phyloP scores from a whole-genome alignment of 768 basidiomycete genomes.

The Xanthoconium stramineum region DNA sequence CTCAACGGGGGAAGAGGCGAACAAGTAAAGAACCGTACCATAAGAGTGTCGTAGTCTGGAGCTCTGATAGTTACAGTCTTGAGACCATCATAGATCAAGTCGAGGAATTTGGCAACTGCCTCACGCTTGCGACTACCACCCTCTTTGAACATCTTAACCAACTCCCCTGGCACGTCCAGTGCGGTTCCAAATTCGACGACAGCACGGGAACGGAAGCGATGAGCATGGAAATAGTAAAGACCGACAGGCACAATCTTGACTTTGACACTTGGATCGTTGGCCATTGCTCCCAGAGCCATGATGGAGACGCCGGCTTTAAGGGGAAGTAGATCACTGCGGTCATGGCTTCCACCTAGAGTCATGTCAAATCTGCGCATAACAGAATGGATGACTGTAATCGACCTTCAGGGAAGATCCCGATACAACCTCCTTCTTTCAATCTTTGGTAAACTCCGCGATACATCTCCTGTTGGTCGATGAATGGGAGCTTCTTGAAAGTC shows the following conservation, averaged over 20 bases:
- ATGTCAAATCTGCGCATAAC: neutral
- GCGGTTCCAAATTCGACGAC: conserved; percentile 96
- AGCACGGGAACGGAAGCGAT: conserved; percentile 91
- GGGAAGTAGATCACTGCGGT: conserved; percentile 92
- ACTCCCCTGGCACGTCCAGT: conserved; percentile 84
- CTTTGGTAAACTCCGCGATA: conserved; percentile 90
- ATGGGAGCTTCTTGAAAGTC: conserved; percentile 79
- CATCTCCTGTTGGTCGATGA: conserved; percentile 92
- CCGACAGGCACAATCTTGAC: conserved; percentile 93
- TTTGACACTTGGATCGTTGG: conserved; percentile 76
- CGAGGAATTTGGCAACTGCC: conserved; percentile 84
- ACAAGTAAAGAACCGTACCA: conserved; percentile 54
- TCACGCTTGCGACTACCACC: conserved; percentile 88
- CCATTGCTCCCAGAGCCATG: conserved; percentile 99
- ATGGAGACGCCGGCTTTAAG: conserved; percentile 96
- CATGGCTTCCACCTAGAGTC: conserved; percentile 89
- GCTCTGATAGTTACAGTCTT: conserved; percentile 96
- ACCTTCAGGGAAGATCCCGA: conserved; percentile 99
- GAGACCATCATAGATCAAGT: conserved; percentile 87
- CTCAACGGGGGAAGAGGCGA: neutral
- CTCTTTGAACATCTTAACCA: conserved; percentile 86
- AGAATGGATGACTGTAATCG: conserved; percentile 8
- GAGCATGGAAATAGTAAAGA: conserved; percentile 69
- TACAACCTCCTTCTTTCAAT: conserved; percentile 80
- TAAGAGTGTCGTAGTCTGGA: conserved; percentile 96